Evolutionary conservation across 306 rosid species (phyloP), one percentile per base, ranked within the genome.

Genomic region (Vigna unguiculata): DNA sequence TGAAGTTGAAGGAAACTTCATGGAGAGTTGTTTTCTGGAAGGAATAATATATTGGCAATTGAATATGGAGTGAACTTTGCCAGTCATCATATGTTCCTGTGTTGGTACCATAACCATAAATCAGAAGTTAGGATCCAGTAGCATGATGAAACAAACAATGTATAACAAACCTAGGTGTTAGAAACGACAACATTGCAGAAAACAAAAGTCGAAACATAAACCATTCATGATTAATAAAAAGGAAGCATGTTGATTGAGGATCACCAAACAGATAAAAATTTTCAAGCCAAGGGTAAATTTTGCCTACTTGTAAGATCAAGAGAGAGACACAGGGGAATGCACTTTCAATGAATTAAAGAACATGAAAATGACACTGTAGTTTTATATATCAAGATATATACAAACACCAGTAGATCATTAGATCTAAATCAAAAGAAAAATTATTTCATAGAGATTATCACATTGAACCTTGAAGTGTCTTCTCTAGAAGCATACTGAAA

Each of bases 1-100:
- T 32, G 86, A 83, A 75, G 77, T 71, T 22, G 68, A 73, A 77
- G 58, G 30, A 75, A 85, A 71, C 91, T 80, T 86, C 98, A 93
- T 90, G 78, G 88, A 81, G 82, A 69, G 71, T 59, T 69, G 74
- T 54, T 79, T 78, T 20, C 49, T 58, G 70, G 47, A 36, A 66
- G 73, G 59, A 67, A 60, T 75, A n/a, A 53, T 68, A 81, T 66
- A 34, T 67, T 52, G 83, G 72, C 79, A 32, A 57, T 59, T 82
- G n/a, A 81, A 78, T 54, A 34, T 13, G 46, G 77, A 83, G 82
- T 45, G 20, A 58, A 57, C 72, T 61, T 83, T 36, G 40, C 57
- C 16, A 36, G 46, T 71, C 84, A 79, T 81, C 84, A 84, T 75
- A 32, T 80, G 82, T 74, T 68, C 97, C 98, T 92, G 91, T 78